A percentile compares a stretch with the other conserved stretches of the same genome.
Conservation (phyloP, 2,329 filamentous ascomycete genomes). For the Exophiala phaeomuriformis region DNA sequence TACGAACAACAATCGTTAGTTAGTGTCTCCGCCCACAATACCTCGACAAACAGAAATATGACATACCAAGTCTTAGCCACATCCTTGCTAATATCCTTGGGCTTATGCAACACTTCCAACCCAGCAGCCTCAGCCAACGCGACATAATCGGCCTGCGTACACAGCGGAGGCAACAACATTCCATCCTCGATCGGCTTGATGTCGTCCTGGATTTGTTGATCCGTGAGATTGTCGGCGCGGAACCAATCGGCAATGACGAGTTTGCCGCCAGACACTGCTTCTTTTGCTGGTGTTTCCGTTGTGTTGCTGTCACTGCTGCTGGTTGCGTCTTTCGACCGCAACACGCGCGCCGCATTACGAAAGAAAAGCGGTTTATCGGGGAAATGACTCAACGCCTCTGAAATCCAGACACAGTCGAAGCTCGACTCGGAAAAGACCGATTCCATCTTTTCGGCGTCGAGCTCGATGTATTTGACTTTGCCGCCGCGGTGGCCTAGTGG, state of each 20-base stretch:
- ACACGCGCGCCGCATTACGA: slow-evolving; percentile 43
- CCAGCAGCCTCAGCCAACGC: slow-evolving; percentile 45
- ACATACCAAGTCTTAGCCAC: slow-evolving; percentile 55
- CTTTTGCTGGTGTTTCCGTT: neutral
- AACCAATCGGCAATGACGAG: slow-evolving; percentile 58
- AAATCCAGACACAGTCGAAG: slow-evolving; percentile 57
- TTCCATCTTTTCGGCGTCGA: slow-evolving; percentile 56
- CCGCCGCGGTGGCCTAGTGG: slow-evolving; percentile 37
- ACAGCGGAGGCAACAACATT: slow-evolving; percentile 54
- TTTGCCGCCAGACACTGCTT: slow-evolving; percentile 33
- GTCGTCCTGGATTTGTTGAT: slow-evolving; percentile 42
- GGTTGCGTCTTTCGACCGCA: slow-evolving; percentile 38
- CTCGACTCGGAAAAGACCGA: slow-evolving; percentile 40
- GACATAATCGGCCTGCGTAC: slow-evolving; percentile 49
- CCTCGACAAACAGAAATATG: neutral
- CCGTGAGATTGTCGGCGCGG: slow-evolving; percentile 44
- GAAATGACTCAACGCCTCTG: slow-evolving; percentile 55
- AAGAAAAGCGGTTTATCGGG: slow-evolving; percentile 55
- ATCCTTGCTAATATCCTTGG: slow-evolving; percentile 49
- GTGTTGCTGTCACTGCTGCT: neutral
- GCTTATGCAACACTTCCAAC: slow-evolving; percentile 40
- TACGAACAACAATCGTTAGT: slow-evolving; percentile 25
- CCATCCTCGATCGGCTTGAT: slow-evolving; percentile 57
- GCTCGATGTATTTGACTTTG: slow-evolving; percentile 49
- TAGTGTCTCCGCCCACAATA: no score